Evolutionary conservation across 148 eudicot genomes (phyloP).

Genomic region (Nyssa sinensis): DNA sequence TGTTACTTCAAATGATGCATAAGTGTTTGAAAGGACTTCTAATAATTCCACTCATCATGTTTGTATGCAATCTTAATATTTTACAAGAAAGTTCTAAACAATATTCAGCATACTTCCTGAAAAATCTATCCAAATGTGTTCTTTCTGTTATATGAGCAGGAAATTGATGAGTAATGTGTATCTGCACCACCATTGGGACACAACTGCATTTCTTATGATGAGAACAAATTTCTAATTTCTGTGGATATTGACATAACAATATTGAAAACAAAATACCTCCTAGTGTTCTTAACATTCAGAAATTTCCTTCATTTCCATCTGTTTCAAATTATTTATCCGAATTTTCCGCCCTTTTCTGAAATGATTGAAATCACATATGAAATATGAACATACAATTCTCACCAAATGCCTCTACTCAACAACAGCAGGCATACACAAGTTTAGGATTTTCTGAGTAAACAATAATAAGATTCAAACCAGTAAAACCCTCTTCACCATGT

Average conservation of each 20-base stretch:
- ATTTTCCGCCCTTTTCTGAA: too few relatives aligned
- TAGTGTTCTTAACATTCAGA: neutral
- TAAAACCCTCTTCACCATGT: neutral
- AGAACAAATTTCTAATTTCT: too few relatives aligned
- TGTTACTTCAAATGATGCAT: too few relatives aligned
- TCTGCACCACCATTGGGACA: neutral
- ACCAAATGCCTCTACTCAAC: neutral
- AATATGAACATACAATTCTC: too few relatives aligned
- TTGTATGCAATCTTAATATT: too few relatives aligned
- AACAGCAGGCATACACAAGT: neutral
- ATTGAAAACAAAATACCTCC: too few relatives aligned
- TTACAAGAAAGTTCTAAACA: too few relatives aligned
- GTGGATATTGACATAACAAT: too few relatives aligned
- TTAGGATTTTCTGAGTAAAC: neutral
- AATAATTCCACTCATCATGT: too few relatives aligned
- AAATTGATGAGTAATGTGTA: neutral
- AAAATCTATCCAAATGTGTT: neutral
- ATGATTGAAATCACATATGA: too few relatives aligned
- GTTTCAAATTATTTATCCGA: neutral
- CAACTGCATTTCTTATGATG: neutral
- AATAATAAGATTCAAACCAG: neutral
- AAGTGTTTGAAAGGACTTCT: too few relatives aligned
- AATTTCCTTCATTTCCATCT: neutral
- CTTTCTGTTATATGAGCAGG: neutral
- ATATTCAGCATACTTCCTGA: neutral